A percentile compares a stretch with the other conserved stretches of the same genome.
phyloP scores from a whole-genome alignment of 805 yeast genomes.

The Suhomyces sp. region DNA sequence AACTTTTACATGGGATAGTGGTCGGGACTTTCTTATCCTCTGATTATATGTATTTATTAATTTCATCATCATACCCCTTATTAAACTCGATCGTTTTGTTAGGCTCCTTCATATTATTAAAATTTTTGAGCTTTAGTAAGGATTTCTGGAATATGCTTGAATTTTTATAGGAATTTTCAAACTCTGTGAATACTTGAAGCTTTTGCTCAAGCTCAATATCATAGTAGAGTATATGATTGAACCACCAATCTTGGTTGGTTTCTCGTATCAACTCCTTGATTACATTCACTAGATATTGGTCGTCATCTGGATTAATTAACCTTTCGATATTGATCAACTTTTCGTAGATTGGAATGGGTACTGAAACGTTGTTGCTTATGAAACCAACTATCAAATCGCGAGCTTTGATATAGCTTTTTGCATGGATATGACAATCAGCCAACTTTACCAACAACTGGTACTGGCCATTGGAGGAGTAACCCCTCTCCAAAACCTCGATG shows the following conservation, averaged over 20 bases:
- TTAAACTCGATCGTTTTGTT: background rate
- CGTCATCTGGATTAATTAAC: constrained; percentile 23
- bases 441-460: constrained; percentile 37
- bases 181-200: constrained; percentile 22
- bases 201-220: constrained; percentile 15
- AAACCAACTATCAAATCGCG: constrained; percentile 31
- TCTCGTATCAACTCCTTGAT: constrained; percentile 26
- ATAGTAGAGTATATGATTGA: constrained; percentile 30
- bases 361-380: constrained; percentile 16
- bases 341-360: constrained; percentile 36
- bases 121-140: constrained; percentile 2
- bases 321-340: constrained; percentile 45
- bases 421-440: constrained; percentile 42
- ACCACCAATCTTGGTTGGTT: constrained; percentile 34
- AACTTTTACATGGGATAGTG: constrained; percentile 12
- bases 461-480: constrained; percentile 26
- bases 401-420: constrained; percentile 37
- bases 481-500: constrained; percentile 34
- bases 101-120: background rate
- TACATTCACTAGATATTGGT: constrained; percentile 23
- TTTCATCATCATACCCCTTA: constrained; percentile 6
- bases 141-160: constrained; percentile 9
- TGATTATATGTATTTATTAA: constrained; percentile 1
- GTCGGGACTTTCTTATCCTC: background rate
- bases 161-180: constrained; percentile 11